Conservation (phyloP, 306 rosid genomes). For the Coriaria nepalensis region DNA sequence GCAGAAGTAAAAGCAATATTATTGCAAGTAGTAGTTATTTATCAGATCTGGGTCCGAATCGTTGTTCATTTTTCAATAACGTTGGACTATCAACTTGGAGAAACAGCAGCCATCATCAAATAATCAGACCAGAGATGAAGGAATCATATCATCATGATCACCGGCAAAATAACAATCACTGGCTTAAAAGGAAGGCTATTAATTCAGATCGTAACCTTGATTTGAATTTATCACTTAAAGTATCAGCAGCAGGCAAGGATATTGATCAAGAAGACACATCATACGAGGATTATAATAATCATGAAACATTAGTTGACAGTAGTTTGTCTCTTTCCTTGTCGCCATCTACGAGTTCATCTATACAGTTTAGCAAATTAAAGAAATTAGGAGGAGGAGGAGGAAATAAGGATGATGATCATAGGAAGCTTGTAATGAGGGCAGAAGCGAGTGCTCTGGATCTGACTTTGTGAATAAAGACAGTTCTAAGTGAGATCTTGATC, state of each 20-base stretch:
- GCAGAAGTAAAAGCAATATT: no score
- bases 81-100: no score
- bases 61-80: no score
- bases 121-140: constrained; percentile 1
- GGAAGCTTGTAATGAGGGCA: constrained; percentile 10
- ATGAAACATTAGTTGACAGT: constrained; percentile 3
- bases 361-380: constrained; percentile 13
- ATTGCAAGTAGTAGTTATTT: no score
- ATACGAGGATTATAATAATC: background rate
- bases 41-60: no score
- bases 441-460: constrained; percentile 31
- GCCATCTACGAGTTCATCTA: constrained; percentile 11
- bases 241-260: constrained; percentile 8
- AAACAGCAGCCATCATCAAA: background rate
- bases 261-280: constrained; percentile 5
- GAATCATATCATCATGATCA: background rate
- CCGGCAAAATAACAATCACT: background rate
- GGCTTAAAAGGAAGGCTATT: constrained; percentile 18
- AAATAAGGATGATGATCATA: background rate
- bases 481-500: constrained; percentile 28
- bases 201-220: constrained; percentile 10
- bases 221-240: constrained; percentile 20
- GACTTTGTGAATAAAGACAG: constrained; percentile 32
- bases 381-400: background rate
- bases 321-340: constrained; percentile 25